Conservation (phyloP, 2,329 filamentous ascomycete species). For the Colletotrichum sp. region DNA sequence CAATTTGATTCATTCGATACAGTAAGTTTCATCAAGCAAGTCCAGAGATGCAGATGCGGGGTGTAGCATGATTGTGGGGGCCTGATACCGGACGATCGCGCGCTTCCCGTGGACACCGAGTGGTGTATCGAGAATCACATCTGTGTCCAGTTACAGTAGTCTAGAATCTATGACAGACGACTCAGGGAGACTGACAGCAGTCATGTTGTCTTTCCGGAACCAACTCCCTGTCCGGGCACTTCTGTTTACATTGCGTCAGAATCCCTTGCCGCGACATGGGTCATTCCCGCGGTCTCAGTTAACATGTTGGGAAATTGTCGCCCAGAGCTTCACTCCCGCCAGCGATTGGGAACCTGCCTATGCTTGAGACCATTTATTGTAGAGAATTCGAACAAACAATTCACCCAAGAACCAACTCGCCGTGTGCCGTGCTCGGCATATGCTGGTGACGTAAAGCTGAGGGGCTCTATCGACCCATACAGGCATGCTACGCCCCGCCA, state of each 20-base stretch:
- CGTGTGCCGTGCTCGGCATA: neutral
- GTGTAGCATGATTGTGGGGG: neutral
- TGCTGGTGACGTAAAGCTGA: neutral
- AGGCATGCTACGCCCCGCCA: neutral
- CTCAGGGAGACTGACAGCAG: neutral
- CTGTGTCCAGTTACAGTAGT: neutral
- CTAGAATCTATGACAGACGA: neutral
- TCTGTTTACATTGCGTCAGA: neutral
- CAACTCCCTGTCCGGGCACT: neutral
- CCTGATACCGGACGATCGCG: neutral
- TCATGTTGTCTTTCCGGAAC: neutral
- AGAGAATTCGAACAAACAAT: neutral
- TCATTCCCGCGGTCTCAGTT: neutral
- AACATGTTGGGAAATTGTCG: neutral
- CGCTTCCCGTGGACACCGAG: neutral
- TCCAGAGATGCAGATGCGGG: neutral
- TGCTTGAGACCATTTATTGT: neutral
- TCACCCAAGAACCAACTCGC: neutral
- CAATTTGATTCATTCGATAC: rapidly evolving
- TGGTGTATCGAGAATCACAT: neutral
- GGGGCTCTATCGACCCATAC: neutral
- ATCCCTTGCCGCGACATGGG: neutral
- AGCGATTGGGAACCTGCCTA: neutral
- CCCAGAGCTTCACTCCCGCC: neutral
- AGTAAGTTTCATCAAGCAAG: neutral